These are phyloP conservation scores for Cordyceps cateniannulata DNA, from an alignment of 2,329 filamentous ascomycete species.

Conservation along the genomic window DNA sequence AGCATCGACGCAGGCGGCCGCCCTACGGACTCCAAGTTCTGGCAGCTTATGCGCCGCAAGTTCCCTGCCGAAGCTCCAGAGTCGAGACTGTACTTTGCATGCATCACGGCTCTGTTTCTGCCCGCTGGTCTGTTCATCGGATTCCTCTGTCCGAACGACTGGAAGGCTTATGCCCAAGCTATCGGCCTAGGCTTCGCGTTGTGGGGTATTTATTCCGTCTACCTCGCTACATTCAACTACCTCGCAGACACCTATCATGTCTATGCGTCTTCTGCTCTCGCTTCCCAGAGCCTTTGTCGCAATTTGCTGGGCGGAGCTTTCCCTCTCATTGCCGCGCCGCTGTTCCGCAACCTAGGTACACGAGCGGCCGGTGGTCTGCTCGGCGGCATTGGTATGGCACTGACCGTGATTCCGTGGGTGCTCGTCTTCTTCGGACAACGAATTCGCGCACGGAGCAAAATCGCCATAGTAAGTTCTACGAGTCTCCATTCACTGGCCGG, in stretches of 20 bases:
- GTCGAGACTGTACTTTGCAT: slow-evolving; percentile 75
- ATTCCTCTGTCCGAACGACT: slow-evolving; percentile 22
- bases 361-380: slow-evolving; percentile 66
- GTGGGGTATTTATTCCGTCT: slow-evolving; percentile 81
- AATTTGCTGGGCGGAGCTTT: slow-evolving; percentile 80
- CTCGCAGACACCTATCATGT: slow-evolving; percentile 80
- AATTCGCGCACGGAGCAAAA: slow-evolving; percentile 69
- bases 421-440: slow-evolving; percentile 69
- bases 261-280: slow-evolving; percentile 79
- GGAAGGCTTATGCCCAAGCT: slow-evolving; percentile 23
- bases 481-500: too few species aligned
- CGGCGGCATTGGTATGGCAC: slow-evolving; percentile 59
- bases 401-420: slow-evolving; percentile 84
- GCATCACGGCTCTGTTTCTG: slow-evolving; percentile 66
- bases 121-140: slow-evolving; percentile 66
- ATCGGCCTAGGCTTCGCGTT: slow-evolving; percentile 68
- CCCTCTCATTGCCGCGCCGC: slow-evolving; percentile 64
- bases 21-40: slow-evolving; percentile 29
- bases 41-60: slow-evolving; percentile 37
- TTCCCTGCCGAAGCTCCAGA: slow-evolving; percentile 59
- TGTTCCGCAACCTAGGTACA: slow-evolving; percentile 69
- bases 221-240: slow-evolving; percentile 88
- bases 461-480: slow-evolving; percentile 53
- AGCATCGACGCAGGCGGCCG: slow-evolving; percentile 17
- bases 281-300: slow-evolving; percentile 78